These are phyloP conservation scores for Vaucheria bursata DNA, from an alignment of 352 stramenopile genomes.

Conservation along the genomic window DNA sequence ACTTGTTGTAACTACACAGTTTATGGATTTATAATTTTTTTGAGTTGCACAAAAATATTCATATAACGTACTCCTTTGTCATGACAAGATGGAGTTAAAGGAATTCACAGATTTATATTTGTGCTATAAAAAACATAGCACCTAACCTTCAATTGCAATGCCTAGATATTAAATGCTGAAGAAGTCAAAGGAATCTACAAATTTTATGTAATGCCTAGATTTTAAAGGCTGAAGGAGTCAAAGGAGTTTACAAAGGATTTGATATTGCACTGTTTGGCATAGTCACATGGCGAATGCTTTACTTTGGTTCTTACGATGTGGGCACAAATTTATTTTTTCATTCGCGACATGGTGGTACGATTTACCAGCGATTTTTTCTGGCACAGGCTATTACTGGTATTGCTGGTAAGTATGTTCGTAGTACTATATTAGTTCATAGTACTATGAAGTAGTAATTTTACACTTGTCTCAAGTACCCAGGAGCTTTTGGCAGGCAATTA, in stretches of 20 bases:
- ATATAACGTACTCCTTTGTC: no score
- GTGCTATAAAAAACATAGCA: no score
- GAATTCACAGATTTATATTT: no score
- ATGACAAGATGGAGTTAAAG: no score
- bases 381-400: conserved; percentile 25
- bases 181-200: no score
- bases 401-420: conserved; percentile 20
- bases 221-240: conserved; percentile 13
- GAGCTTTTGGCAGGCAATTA: background rate
- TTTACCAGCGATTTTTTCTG: conserved; percentile 23
- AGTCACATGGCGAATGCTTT: conserved; percentile 81
- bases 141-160: no score
- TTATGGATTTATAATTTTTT: no score
- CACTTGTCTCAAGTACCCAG: background rate
- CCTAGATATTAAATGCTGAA: no score
- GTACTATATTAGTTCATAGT: background rate
- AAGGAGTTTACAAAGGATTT: conserved; percentile 79
- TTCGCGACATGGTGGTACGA: conserved; percentile 46
- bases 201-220: no score
- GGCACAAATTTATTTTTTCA: conserved; percentile 39
- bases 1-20: no score
- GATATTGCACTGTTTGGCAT: conserved; percentile 79
- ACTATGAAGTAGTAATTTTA: no score
- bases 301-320: conserved; percentile 86
- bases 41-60: no score